Base-by-base conservation (phyloP, 805 yeast species). In the Yamadazyma laniorum region DNA sequence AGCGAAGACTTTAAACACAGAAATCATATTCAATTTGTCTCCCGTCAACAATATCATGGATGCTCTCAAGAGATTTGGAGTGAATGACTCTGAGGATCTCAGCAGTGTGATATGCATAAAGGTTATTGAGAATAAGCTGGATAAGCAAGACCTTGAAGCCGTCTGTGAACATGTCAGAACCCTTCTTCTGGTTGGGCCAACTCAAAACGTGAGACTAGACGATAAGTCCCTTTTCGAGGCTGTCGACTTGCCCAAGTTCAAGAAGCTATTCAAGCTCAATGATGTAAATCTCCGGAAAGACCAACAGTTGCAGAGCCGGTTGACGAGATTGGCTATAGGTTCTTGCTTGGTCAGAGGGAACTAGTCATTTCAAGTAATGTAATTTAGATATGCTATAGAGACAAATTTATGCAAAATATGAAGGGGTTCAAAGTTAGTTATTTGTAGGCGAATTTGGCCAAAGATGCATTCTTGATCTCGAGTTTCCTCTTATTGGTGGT, bases 11-110 rank as follows among this genome's bases (percentile, higher is more conserved):
- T 49, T 86, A 22, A 84, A 85, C 52, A 80, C 93, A 0, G 95
- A 87, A 51, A 67, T 83, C 27, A 74, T 85, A 17, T 75, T 81
- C 51, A 75, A 80, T 41, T 62, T 87, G 42, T 77, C 89, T 1
- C 87, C 91, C 2, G 72, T 78, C 6, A 80, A 79, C 48, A 85
- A 83, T 53, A 80, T 82, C 27, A 72, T 77, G 65, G 93, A 86
- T 42, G 82, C 88, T 1, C 65, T 86, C 45, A 76, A 72, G 45
- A 69, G 75, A 49, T 84, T 85, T 60, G 95, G 95, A 8, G 69
- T 86, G 13, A 75, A 78, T 36, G 74, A 71, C 22, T 61, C 64
- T 3, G 30, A 32, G 19, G 40, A 32, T 12, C 59, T 77, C 3
- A 52, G 52, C 0, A 63, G 67, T 18, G 40, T 85, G 5, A 52